phyloP scores from a whole-genome alignment of 345 rosid genomes.

The Dipteronia dyeriana region DNA sequence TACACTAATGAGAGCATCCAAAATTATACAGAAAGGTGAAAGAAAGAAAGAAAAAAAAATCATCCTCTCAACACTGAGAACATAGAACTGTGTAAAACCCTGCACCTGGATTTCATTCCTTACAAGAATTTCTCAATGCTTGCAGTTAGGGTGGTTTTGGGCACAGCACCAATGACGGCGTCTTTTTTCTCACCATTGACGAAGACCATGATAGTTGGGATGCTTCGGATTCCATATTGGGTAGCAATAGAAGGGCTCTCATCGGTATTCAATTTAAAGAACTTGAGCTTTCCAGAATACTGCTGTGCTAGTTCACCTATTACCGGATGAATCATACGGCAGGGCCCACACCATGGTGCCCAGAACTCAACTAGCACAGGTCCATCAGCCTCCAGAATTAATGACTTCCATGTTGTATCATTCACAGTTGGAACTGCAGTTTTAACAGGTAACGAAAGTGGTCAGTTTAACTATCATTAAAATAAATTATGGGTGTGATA shows the following conservation, averaged over 20 bases:
- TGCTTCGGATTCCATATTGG: constrained; percentile 53
- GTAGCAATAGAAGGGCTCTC: constrained; percentile 53
- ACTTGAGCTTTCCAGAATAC: constrained; percentile 48
- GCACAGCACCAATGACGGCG: constrained; percentile 51
- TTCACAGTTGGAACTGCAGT: constrained; percentile 52
- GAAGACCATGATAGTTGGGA: constrained; percentile 62
- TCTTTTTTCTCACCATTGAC: constrained; percentile 59
- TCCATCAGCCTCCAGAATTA: constrained; percentile 53
- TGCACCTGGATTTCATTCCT: constrained; percentile 5
- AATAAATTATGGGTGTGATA: neutral
- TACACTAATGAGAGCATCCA: neutral
- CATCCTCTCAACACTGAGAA: neutral
- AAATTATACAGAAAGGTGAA: neutral
- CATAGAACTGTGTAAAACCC: neutral
- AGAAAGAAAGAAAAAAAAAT: neutral
- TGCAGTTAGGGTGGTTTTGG: constrained; percentile 41
- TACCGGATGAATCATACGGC: constrained; percentile 57
- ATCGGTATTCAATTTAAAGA: constrained; percentile 51
- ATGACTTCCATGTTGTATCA: constrained; percentile 54
- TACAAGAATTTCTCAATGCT: constrained; percentile 54
- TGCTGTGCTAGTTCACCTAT: constrained; percentile 51
- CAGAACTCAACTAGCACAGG: constrained; percentile 67
- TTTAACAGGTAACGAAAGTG: constrained; percentile 10
- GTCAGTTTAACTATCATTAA: constrained; percentile 12
- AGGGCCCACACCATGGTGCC: constrained; percentile 76